These are phyloP conservation scores for Ascochyta pisi DNA, from an alignment of 2,329 filamentous ascomycete genomes.

Conservation along the genomic window DNA sequence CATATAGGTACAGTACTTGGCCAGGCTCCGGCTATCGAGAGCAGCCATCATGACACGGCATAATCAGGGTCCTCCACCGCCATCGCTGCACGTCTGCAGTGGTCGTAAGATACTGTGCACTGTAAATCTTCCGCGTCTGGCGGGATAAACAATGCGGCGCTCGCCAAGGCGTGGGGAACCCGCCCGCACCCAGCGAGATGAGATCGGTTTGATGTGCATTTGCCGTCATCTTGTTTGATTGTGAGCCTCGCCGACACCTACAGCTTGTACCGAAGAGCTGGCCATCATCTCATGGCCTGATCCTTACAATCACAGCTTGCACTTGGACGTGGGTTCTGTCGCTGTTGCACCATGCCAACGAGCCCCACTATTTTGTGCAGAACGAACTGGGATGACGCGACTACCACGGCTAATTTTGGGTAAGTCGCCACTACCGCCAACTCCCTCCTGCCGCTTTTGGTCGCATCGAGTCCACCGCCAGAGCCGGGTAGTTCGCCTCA, in stretches of 20 bases:
- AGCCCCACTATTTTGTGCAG: conserved; percentile 25
- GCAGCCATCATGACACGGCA: conserved; percentile 16
- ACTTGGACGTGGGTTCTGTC: conserved; percentile 18
- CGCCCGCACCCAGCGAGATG: conserved; percentile 28
- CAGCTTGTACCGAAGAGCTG: not conserved
- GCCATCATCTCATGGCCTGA: conserved; percentile 6
- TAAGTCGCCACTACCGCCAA: conserved; percentile 16
- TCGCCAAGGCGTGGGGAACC: conserved; percentile 35
- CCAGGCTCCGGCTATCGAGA: conserved; percentile 4
- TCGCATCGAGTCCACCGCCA: conserved; percentile 13
- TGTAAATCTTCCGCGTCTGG: conserved; percentile 17
- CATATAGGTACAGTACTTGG: not conserved
- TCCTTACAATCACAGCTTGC: conserved; percentile 16
- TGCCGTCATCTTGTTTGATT: conserved; percentile 29
- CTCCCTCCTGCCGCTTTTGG: conserved; percentile 26
- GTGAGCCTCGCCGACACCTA: conserved; percentile 4
- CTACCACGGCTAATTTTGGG: conserved; percentile 29
- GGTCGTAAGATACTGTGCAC: too few species aligned
- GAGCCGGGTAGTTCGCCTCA: conserved; percentile 6
- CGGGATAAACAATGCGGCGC: conserved; percentile 18
- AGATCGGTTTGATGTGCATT: conserved; percentile 32
- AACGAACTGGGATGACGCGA: conserved; percentile 28
- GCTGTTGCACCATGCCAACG: conserved; percentile 26
- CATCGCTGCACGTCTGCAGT: conserved; percentile 19
- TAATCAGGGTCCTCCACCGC: conserved; percentile 19